Evolutionary conservation across 148 eudicot genomes (phyloP), one percentile per base, ranked within the genome.

Genomic region (Rhododendron ovatum): DNA sequence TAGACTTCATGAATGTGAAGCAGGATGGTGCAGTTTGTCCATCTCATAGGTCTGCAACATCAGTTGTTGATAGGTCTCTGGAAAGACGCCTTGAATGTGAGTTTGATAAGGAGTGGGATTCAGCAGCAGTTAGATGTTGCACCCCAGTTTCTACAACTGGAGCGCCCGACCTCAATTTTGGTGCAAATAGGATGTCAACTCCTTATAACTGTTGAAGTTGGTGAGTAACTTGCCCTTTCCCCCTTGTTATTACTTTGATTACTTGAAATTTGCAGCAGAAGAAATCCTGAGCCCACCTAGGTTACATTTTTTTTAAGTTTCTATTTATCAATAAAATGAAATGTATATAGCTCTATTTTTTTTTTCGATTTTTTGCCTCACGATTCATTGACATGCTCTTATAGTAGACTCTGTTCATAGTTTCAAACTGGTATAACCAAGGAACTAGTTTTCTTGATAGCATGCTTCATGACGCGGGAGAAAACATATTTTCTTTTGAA

Each of bases 61-160:
- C 85, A 41, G 84, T 59, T 85, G 77, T 17, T 83, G 90, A 85
- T 47, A 88, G 87, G 71, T 26, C 90, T 82, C 82, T 91, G 48
- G 97, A 89, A 85, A 90, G 96, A 73, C 90, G 93, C 71, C 89
- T 95, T 79, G 97, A 92, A 69, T 86, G 90, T 82, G 92, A 89
- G 13, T 94, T 95, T 86, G 95, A 94, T 86, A 81, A 67, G 86
- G 98, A 92, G 90, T 93, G 91, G 88, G 93, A 93, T 78, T 41
- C 86, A 51, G 83, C 81, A n/a, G 84, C 82, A 81, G 85, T 45
- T 28, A 87, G 88, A 88, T 63, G 88, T 71, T 78, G 78, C 84
- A 82, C 87, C 61, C 89, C 93, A 55, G 89, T 87, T 89, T 89
- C 91, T 22, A 76, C 89, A 61, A 77, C 86, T 39, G 78, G 86